These are phyloP conservation scores for Thelonectria olida DNA, from an alignment of 2,329 filamentous ascomycete species.

Conservation along the genomic window DNA sequence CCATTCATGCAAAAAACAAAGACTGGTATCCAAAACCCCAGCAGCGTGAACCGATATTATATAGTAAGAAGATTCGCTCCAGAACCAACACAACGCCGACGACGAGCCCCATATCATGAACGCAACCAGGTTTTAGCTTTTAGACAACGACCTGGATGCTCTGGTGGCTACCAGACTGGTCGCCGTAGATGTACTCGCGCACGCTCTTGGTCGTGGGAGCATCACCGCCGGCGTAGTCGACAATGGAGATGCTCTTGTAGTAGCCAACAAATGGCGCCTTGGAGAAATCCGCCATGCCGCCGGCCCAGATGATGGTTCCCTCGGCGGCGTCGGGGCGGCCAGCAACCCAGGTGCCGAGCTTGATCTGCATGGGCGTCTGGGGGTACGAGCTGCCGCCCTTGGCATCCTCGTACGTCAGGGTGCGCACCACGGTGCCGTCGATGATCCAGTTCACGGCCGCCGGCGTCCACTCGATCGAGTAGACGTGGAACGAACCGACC, in stretches of 20 bases:
- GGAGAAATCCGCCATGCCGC: constrained; percentile 61
- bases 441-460: constrained; percentile 71
- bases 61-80: background rate
- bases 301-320: constrained; percentile 77
- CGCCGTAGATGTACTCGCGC: constrained; percentile 53
- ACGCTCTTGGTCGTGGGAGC: constrained; percentile 43
- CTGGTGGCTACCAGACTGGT: constrained; percentile 51
- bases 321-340: constrained; percentile 64
- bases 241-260: constrained; percentile 56
- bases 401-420: constrained; percentile 64
- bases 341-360: constrained; percentile 73
- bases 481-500: constrained; percentile 66
- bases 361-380: constrained; percentile 77
- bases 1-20: background rate
- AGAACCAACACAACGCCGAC: background rate
- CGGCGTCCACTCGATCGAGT: constrained; percentile 74
- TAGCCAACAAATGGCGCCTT: constrained; percentile 54
- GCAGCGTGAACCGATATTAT: background rate
- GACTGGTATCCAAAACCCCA: background rate
- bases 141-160: constrained; percentile 50
- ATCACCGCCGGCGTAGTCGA: constrained; percentile 54
- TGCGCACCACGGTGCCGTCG: constrained; percentile 68
- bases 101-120: background rate
- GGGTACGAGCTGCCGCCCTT: constrained; percentile 66
- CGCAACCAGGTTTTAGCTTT: background rate